Conservation (phyloP, 495 filamentous ascomycete species). For the Podospora bellae-mahoneyi region DNA sequence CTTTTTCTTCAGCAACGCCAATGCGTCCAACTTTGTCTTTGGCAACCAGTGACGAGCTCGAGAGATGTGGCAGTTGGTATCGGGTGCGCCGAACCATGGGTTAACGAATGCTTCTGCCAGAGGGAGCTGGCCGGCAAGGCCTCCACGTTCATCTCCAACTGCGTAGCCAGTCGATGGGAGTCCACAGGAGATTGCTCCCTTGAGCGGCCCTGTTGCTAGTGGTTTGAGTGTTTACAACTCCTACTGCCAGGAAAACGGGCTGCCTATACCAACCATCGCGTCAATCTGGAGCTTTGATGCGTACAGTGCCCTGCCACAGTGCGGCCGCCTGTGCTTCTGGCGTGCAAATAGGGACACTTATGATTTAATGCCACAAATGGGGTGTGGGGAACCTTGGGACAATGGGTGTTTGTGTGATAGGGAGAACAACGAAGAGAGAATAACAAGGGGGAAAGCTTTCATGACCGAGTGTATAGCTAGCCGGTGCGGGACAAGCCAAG, state of each 20-base stretch:
- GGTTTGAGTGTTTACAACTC: slow-evolving; percentile 8
- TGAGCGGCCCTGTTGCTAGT: not conserved
- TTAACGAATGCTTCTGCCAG: slow-evolving; percentile 18
- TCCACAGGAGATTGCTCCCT: not conserved
- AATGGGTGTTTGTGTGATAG: slow-evolving; percentile 9
- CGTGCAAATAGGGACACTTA: not conserved
- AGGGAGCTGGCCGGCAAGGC: slow-evolving; percentile 10
- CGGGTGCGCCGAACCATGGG: slow-evolving; percentile 14
- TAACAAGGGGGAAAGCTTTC: not conserved
- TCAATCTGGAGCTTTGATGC: slow-evolving; percentile 13
- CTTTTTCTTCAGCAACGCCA: slow-evolving; percentile 12
- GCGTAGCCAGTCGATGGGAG: slow-evolving; percentile 4
- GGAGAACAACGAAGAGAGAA: not conserved
- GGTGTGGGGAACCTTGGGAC: slow-evolving; percentile 9
- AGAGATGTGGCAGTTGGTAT: slow-evolving; percentile 7
- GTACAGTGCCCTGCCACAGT: not conserved
- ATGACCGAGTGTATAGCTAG: slow-evolving; percentile 8
- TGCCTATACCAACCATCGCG: slow-evolving; percentile 14
- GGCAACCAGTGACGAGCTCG: not conserved
- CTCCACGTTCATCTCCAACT: slow-evolving; percentile 10
- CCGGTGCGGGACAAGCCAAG: not conserved
- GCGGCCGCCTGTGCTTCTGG: slow-evolving; percentile 13
- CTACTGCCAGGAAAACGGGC: slow-evolving; percentile 14
- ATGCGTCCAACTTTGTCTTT: slow-evolving; percentile 20
- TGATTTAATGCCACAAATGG: slow-evolving; percentile 13